Percentiles rank a stretch among this genome's conserved stretches.
phyloP scores from a whole-genome alignment of 2,329 filamentous ascomycete genomes.

The Boeremia exigua region DNA sequence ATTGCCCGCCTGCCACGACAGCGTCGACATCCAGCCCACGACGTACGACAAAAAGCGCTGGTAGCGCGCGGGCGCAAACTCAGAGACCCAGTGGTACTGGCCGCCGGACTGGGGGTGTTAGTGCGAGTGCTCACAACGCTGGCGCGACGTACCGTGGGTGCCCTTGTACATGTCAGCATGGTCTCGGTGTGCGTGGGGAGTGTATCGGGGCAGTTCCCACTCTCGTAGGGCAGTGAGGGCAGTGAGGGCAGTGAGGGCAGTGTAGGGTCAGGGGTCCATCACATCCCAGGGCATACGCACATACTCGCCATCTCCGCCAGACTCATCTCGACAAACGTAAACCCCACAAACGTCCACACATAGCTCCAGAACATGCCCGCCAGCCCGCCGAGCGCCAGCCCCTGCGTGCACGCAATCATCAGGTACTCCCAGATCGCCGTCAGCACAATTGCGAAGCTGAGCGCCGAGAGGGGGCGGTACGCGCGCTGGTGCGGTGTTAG shows the following conservation, averaged over 20 bases:
- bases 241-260: too few relatives aligned
- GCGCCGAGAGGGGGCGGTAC: neutral
- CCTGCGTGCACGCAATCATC: too few relatives aligned
- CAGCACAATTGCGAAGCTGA: slow-evolving; percentile 23
- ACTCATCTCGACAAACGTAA: slow-evolving; percentile 31
- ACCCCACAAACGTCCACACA: neutral
- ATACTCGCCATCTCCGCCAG: slow-evolving; percentile 42
- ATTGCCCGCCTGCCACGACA: slow-evolving; percentile 50
- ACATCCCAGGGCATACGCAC: slow-evolving; percentile 16
- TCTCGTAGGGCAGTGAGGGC: too few relatives aligned
- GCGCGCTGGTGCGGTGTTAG: too few relatives aligned
- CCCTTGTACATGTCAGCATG: slow-evolving; percentile 23
- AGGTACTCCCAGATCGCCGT: too few relatives aligned
- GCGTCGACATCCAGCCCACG: slow-evolving; percentile 50
- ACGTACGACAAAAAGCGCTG: slow-evolving; percentile 32
- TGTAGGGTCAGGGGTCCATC: too few relatives aligned
- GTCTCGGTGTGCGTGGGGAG: too few relatives aligned
- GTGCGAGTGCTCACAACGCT: too few relatives aligned
- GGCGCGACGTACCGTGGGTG: slow-evolving; percentile 22
- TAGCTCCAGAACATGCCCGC: too few relatives aligned
- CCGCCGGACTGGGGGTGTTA: slow-evolving; percentile 20
- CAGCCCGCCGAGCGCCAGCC: too few relatives aligned
- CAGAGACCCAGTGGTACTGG: slow-evolving; percentile 40
- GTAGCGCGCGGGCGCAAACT: slow-evolving; percentile 31
- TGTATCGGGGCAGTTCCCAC: too few relatives aligned